Base-by-base conservation (phyloP, 352 stramenopile species). In the Pythium sp. region DNA sequence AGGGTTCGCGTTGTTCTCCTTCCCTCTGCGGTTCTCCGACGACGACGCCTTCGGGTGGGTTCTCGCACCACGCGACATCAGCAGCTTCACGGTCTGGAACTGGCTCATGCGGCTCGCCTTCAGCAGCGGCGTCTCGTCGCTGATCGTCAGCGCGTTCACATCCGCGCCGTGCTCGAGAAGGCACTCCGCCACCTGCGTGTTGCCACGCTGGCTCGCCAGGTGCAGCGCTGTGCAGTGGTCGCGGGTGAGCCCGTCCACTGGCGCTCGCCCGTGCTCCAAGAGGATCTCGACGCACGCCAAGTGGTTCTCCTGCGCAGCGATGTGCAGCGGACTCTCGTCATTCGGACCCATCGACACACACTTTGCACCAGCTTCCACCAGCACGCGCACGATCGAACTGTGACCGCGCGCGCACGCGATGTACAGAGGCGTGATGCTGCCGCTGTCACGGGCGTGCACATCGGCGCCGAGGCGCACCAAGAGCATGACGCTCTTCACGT, bases 61-160 rank as follows among this genome's bases (percentile, higher is more conserved):
- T 36, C 60, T 80, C 14, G 84, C 81, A 53, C 87, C 80, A 38
- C 80, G 76, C 28, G 80, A 67, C 54, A 91, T 55, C 34, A 94
- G 71, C 61, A 94, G 61, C 74, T 91, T 91, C 32, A 93, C 84
- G 3, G 86, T 92, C 68, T 89, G 71, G 67, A 87, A 78, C 64
- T 95, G 85, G 61, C 81, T 90, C 84, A 95, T 92, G 68, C 86
- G 87, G 62, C 78, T 92, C 30, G 87, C 87, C 69, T 95, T 95
- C 47, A 93, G 72, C 56, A 93, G 71, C 58, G 85, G 75, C 28
- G 87, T 91, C 73, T 93, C 87, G 61, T 86, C 83, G 49, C 69
- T 72, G 18, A 80, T 67, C 2, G 84, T 95, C 58, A 81, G 68
- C 3, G 82, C 82, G 69, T 92, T 78, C 57, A 93, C 74, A 56